Base-by-base conservation (phyloP, 768 basidiomycete genomes). In the Phlebiopsis gigantea region DNA sequence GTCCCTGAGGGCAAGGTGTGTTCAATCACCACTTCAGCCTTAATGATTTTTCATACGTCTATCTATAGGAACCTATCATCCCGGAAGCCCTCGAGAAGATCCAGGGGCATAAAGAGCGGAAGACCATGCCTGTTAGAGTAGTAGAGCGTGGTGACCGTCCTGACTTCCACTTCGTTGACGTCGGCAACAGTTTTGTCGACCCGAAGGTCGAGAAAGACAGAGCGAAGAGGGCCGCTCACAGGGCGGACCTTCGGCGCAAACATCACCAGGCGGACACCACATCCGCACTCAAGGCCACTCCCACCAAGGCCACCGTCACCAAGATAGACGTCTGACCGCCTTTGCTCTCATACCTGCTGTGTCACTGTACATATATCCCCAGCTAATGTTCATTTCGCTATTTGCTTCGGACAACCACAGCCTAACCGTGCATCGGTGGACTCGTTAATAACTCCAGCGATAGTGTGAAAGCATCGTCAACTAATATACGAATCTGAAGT, bases 161-260 rank as follows among this genome's bases (percentile, higher is more conserved):
- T 8, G 65, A 80, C 1, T 75, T 88, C 46, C 79, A 78, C 64
- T 89, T 93, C 62, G 71, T 88, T 17, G 90, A 93, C 64, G 81
- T 91, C 3, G 90, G 90, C 1, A 78, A 79, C 22, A 80, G 83
- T 65, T 90, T 87, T 66, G 65, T 90, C 55, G 77, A 88, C 44
- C 68, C 78, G 28, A 76, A 79, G 42, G 82, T 82, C 49, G 77
- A 75, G 10, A 61, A 75, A 49, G 75, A 75, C 58, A 75, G 86
- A 43, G 74, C 79, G 53, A 74, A 75, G 22, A 73, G 74, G 56
- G 76, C 80, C 0, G 75, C 77, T 59, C 77, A 83, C 44, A 75
- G 82, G 58, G 56, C 57, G 2, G 9, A 59, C 10, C 53, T 45
- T 2, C 25, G 58, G 15, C 46, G 52, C 17, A 46, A 45, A 15